Percentiles rank a stretch among this genome's conserved stretches.
phyloP scores from a whole-genome alignment of 148 eudicot species.

The Spergularia marina region DNA sequence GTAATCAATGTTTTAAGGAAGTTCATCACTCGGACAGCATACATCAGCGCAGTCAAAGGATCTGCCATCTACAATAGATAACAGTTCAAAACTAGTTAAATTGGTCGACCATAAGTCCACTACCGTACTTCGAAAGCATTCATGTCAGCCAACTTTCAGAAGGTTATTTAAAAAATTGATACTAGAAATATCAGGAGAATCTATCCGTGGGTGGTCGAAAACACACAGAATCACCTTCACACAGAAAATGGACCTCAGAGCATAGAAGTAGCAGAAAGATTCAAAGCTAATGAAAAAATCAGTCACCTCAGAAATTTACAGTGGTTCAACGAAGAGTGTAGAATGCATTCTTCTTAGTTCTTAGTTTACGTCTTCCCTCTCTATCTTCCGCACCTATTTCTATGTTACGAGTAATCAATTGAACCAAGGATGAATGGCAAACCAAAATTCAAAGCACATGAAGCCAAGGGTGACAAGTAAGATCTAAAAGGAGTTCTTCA shows the following conservation, averaged over 20 bases:
- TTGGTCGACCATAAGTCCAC: background rate
- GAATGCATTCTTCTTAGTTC: background rate
- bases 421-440: background rate
- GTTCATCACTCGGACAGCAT: slow-evolving; percentile 94
- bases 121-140: background rate
- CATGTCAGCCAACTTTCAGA: background rate
- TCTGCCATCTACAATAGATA: slow-evolving; percentile 69
- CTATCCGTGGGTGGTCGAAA: too few species aligned
- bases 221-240: too few species aligned
- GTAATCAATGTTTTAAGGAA: slow-evolving; percentile 85
- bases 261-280: background rate
- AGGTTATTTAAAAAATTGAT: background rate
- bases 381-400: background rate
- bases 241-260: background rate
- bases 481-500: background rate
- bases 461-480: background rate
- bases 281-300: background rate
- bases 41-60: slow-evolving; percentile 91
- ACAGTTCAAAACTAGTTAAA: background rate
- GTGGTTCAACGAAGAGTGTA: background rate
- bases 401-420: background rate
- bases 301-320: background rate
- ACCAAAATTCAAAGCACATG: background rate
- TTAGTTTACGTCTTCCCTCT: background rate
- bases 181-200: too few species aligned